Base-by-base conservation (phyloP, 306 rosid genomes). In the Glycine latifolia region DNA sequence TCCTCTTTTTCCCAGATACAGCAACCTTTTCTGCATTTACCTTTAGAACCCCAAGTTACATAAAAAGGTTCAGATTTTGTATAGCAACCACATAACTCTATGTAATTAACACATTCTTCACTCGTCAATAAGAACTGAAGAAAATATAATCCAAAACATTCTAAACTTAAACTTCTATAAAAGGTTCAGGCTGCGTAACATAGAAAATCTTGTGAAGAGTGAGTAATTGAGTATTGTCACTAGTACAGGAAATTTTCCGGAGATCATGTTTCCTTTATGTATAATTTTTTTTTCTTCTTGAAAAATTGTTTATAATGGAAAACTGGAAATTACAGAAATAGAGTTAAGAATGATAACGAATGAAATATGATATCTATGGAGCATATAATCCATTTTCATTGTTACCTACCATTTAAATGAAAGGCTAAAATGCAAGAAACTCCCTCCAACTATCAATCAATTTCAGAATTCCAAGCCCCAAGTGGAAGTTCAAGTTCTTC, bases 1-100 rank as follows among this genome's bases (percentile, higher is more conserved):
- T 96, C 78, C 97, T 89, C 89, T 96, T 96, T 84, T 87, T 96
- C 60, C 99, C 97, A 2, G 97, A 92, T 14, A 96, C 98, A 3
- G 97, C 99, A 74, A 96, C 86, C 78, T 96, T 96, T 20, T 96
- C 99, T 9, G 99, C 99, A 91, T 96, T 96, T 71, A 96, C 87
- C 99, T 96, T 73, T 58, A 35, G 43, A 67, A 49, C 63, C 56
- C 91, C 72, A 77, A 86, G 76, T 6, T 14, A 65, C 85, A 62
- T 20, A 74, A 73, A 16, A 15, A 9, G 54, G 37, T 85, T 78
- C 44, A 79, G 85, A 39, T 70, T 68, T 69, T 12, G 26, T 56
- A 55, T 8, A 48, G 35, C 17, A 75, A 37, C 39, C 63, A 37
- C 53, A 53, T 33, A 52, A 15, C 14, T 69, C 11, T n/a, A 13